Base-by-base conservation (phyloP, 371 early-diverging fungal species). In the Mucor saturninus region DNA sequence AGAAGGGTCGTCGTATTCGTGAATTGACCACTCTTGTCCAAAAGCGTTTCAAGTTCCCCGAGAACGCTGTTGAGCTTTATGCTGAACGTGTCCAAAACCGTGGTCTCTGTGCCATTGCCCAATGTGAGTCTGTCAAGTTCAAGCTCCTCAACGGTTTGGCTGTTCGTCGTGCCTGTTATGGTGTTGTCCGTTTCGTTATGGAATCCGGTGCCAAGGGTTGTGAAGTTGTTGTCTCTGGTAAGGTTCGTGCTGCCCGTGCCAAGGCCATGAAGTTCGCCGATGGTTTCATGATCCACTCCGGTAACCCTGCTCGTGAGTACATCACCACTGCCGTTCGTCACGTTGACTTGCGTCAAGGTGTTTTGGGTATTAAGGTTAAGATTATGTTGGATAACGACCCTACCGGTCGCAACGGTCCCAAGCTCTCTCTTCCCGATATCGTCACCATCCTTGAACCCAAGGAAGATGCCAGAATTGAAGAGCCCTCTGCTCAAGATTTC, bases 191-290 rank as follows among this genome's bases (percentile, higher is more conserved):
- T 73, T 95, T 95, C 89, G 94, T 97, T 69, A 99, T 98, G 97
- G 98, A 98, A 86, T 94, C 97, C 76, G 99, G 99, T 72, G 99
- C 99, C 83, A 99, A 99, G 91, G 99, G 99, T 81, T 96, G 95
- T 81, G 98, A 98, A 83, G 98, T 99, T 56, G 93, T 99, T 74
- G 95, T 99, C 68, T 97, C 98, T 69, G 99, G 99, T 74, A 99
- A 99, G 93, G 91, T 99, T 64, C 98, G 99, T 85, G 99, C 97
- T 83, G 99, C 99, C 62, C 98, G 99, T 94, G 99, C 99, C 81
- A 98, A 98, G 92, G 93, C 99, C 69, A 98, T 98, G 97, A 99
- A 99, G 93, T 99, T 99, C 86, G 87, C 92, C 76, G 98, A 98
- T 74, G 99, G 99, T 75, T 98, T 98, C 90, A 95, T 99, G 94